Evolutionary conservation across 306 rosid species (phyloP).

Genomic region (Abrus pulchellus): DNA sequence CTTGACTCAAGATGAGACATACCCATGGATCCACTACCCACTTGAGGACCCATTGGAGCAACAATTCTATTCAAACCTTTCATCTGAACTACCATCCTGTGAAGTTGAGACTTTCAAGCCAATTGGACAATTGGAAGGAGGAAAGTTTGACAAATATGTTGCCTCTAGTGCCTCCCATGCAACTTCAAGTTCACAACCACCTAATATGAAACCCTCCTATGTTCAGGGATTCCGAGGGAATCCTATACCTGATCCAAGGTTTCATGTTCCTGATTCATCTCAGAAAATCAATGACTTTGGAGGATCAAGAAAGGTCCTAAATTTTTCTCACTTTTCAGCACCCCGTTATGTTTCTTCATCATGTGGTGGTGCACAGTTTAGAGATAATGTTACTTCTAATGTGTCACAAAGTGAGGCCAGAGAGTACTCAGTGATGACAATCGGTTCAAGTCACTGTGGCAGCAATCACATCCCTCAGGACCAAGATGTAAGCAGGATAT

Average conservation of each 20-base stretch:
- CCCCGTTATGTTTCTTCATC: slow-evolving; percentile 45
- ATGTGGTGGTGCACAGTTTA: slow-evolving; percentile 52
- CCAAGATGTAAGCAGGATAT: slow-evolving; percentile 54
- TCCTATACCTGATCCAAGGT: slow-evolving; percentile 70
- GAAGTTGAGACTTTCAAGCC: slow-evolving; percentile 61
- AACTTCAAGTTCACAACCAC: slow-evolving; percentile 43
- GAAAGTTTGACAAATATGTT: slow-evolving; percentile 53
- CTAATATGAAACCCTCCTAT: slow-evolving; percentile 44
- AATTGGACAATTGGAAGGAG: slow-evolving; percentile 60
- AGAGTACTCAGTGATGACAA: slow-evolving; percentile 73
- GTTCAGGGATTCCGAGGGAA: slow-evolving; percentile 48
- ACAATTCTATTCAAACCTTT: slow-evolving; percentile 65
- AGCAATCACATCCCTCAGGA: slow-evolving; percentile 74
- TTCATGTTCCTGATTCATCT: slow-evolving; percentile 54
- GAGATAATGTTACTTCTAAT: slow-evolving; percentile 49
- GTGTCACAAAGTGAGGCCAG: slow-evolving; percentile 56
- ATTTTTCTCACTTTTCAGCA: slow-evolving; percentile 57
- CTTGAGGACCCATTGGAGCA: slow-evolving; percentile 73
- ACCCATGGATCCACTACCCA: slow-evolving; percentile 74
- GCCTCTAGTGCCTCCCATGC: slow-evolving; percentile 45
- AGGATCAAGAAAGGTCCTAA: slow-evolving; percentile 50
- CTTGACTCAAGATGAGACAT: slow-evolving; percentile 65
- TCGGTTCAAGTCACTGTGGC: slow-evolving; percentile 82
- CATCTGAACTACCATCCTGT: slow-evolving; percentile 64
- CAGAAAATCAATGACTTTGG: slow-evolving; percentile 48